Evolutionary conservation across 805 yeast genomes (phyloP), one percentile per base, ranked within the genome.

Genomic region (Starmerella vaccinii): DNA sequence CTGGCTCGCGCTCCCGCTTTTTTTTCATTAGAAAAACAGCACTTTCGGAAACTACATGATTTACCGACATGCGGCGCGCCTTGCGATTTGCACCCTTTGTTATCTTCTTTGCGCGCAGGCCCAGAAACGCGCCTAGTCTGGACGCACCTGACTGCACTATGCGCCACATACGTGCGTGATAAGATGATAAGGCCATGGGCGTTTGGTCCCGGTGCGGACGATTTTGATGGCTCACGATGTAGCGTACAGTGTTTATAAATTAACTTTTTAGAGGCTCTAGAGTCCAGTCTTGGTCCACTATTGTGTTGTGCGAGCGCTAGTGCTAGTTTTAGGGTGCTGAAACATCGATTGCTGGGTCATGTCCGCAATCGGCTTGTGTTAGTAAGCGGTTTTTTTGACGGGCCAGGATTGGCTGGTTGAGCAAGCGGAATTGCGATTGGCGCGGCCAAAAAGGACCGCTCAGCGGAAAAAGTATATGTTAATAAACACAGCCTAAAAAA

Each of bases 161-260:
- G 43, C 43, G 43, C 43, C 43, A 39, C 43, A 13, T 13, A 21
- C 30, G 43, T 39, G 43, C 43, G 24, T 39, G 43, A 39, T 39
- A 39, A 39, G 43, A 39, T 24, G 30, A 39, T 39, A 39, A 39
- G 38, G 22, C 15, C 33, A 10, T 13, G 33, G 38, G 38, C 38
- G 38, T n/a, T n/a, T 16, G 5, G 38, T 13, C 22, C 12, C 8
- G 22, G 38, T 6, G 29, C 29, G 29, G 12, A 12, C 3, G 29
- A 8, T 26, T 8, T 12, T 8, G 12, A 26, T n/a, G n/a, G n/a
- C n/a, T n/a, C n/a, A n/a, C n/a, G n/a, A n/a, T n/a, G n/a, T n/a
- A n/a, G n/a, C n/a, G n/a, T n/a, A n/a, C n/a, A n/a, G n/a, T n/a
- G n/a, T n/a, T n/a, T n/a, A n/a, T 13, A 9, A 27, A 27, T 27